Conservation (phyloP, 2,329 filamentous ascomycete genomes). For the Herpotrichia juniperi region DNA sequence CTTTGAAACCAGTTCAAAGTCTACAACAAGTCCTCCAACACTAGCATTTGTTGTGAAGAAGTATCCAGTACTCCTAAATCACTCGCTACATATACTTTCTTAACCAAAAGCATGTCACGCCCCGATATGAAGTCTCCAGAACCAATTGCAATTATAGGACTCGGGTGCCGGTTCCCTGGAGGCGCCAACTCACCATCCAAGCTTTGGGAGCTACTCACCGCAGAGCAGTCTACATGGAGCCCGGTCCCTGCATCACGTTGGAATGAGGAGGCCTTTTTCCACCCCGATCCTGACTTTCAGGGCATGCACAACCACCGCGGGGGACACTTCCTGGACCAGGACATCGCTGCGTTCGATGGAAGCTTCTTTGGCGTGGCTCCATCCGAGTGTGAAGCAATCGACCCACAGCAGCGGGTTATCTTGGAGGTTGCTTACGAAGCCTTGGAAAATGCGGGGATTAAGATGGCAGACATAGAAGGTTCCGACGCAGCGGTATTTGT, state of each 20-base stretch:
- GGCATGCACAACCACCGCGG: conserved; percentile 36
- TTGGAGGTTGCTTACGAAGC: conserved; percentile 25
- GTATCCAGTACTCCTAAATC: no score
- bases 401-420: conserved; percentile 28
- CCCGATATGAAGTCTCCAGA: conserved; percentile 17
- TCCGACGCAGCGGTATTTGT: conserved; percentile 4
- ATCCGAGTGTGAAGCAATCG: conserved; percentile 20
- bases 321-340: conserved; percentile 20
- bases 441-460: conserved; percentile 15
- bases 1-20: no score
- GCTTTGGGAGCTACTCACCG: conserved; percentile 41
- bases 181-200: conserved; percentile 31
- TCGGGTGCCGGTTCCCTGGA: conserved; percentile 45
- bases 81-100: no score
- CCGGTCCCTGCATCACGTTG: conserved; percentile 37
- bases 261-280: conserved; percentile 28
- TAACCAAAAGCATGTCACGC: no score
- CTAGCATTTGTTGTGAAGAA: no score
- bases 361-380: conserved; percentile 25
- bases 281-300: conserved; percentile 33
- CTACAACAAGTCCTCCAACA: no score
- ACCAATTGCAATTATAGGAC: conserved; percentile 44
- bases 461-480: conserved; percentile 12
- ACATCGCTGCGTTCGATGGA: conserved; percentile 25
- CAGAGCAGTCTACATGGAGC: conserved; percentile 33